These are phyloP conservation scores for Ustilago nuda DNA, from an alignment of 1,284 basidiomycete genomes.

Conservation along the genomic window DNA sequence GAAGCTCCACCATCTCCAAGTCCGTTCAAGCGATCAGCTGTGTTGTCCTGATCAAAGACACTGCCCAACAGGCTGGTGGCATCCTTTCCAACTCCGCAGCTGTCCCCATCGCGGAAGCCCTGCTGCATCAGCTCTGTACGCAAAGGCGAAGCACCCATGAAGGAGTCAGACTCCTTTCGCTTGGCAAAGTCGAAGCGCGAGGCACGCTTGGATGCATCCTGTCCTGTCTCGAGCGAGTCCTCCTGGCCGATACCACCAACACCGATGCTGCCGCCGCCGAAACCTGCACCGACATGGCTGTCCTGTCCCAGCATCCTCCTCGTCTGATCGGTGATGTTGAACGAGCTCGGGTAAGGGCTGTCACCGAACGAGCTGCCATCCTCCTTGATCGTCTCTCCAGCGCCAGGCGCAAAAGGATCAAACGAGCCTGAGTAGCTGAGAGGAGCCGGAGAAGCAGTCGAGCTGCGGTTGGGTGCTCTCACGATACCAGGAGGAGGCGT, in stretches of 20 bases:
- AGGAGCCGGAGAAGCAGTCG: slow-evolving; percentile 44
- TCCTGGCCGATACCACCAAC: slow-evolving; percentile 14
- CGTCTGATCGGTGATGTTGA: slow-evolving; percentile 56
- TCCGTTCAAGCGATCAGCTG: slow-evolving; percentile 20
- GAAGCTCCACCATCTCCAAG: slow-evolving; percentile 37
- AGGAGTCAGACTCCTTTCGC: slow-evolving; percentile 55
- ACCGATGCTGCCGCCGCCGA: slow-evolving; percentile 5
- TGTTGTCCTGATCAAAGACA: slow-evolving; percentile 53
- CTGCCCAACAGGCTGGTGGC: slow-evolving; percentile 53
- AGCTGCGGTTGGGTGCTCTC: slow-evolving; percentile 45
- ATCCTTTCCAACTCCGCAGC: slow-evolving; percentile 41
- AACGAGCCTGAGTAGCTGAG: slow-evolving; percentile 65
- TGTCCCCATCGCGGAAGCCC: slow-evolving; percentile 23
- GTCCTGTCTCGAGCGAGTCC: slow-evolving; percentile 28
- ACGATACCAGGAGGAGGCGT: slow-evolving; percentile 40
- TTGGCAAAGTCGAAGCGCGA: slow-evolving; percentile 64
- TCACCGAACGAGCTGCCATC: slow-evolving; percentile 40
- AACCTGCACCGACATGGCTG: slow-evolving; percentile 13
- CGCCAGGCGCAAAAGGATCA: slow-evolving; percentile 63
- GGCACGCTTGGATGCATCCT: slow-evolving; percentile 45
- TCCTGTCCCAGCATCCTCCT: slow-evolving; percentile 53
- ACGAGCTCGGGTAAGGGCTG: slow-evolving; percentile 36
- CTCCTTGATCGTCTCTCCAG: slow-evolving; percentile 52
- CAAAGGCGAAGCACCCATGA: slow-evolving; percentile 43
- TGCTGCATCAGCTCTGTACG: slow-evolving; percentile 44